phyloP scores from a whole-genome alignment of 1,139 yeast genomes.

The Diutina ranongensis region DNA sequence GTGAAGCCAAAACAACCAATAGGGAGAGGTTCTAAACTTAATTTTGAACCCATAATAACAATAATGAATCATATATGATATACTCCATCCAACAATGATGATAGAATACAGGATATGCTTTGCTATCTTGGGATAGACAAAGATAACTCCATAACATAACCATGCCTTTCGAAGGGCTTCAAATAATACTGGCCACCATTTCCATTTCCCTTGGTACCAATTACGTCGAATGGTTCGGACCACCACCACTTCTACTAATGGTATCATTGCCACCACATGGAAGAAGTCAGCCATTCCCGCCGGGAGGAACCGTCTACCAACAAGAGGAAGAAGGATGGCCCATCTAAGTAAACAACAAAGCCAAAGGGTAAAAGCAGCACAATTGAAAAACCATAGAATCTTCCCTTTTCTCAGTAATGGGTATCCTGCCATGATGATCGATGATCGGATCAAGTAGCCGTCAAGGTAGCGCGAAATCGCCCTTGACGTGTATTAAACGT shows the following conservation, averaged over 20 bases:
- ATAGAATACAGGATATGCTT: constrained; percentile 37
- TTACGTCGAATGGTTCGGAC: constrained; percentile 12
- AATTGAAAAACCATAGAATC: constrained; percentile 24
- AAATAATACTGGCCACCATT: constrained; percentile 17
- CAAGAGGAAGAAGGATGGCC: constrained; percentile 43
- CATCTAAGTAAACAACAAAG: constrained; percentile 41
- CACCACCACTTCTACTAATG: constrained; percentile 19
- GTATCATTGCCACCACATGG: constrained; percentile 29
- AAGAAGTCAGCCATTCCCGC: constrained; percentile 63
- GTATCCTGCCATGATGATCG: constrained; percentile 13
- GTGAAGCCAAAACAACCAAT: constrained; percentile 26
- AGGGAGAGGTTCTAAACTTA: constrained; percentile 24
- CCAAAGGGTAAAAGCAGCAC: constrained; percentile 36
- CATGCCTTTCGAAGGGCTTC: constrained; percentile 26
- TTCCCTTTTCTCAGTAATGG: constrained; percentile 24
- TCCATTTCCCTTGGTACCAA: constrained; percentile 5
- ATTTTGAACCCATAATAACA: constrained; percentile 37
- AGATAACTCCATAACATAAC: constrained; percentile 35
- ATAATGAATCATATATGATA: constrained; percentile 29
- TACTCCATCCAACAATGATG: constrained; percentile 35
- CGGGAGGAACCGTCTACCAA: constrained; percentile 49
- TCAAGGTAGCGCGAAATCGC: no score
- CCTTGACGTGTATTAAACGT: no score
- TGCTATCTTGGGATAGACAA: constrained; percentile 37
- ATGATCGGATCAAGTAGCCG: no score